Evolutionary conservation across 306 rosid species (phyloP).

Genomic region (Styphnolobium japonicum): DNA sequence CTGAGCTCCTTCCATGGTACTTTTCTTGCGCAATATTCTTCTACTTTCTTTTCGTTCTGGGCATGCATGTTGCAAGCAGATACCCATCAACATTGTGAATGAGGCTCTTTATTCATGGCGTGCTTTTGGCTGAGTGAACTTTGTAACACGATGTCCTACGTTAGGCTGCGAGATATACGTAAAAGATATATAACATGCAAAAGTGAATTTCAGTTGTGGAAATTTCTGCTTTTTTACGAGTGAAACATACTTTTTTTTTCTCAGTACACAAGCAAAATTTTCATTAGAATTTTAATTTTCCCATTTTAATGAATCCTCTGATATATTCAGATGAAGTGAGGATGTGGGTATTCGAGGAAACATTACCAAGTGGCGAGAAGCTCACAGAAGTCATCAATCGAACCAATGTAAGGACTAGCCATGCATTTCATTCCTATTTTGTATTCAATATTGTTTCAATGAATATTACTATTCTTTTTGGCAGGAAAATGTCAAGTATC

Average conservation of each 20-base stretch:
- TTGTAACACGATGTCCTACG: neutral
- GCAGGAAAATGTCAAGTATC: slow-evolving; percentile 91
- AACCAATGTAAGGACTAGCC: slow-evolving; percentile 58
- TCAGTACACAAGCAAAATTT: neutral
- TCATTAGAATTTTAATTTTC: slow-evolving; percentile 4
- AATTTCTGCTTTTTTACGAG: neutral
- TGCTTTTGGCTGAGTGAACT: neutral
- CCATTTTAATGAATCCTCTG: slow-evolving; percentile 2
- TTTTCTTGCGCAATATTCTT: neutral
- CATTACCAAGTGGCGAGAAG: slow-evolving; percentile 69
- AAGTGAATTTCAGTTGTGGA: neutral
- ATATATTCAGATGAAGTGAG: slow-evolving; percentile 75
- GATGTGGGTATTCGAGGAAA: slow-evolving; percentile 95
- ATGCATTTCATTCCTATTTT: neutral
- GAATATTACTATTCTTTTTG: slow-evolving; percentile 9
- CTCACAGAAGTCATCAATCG: slow-evolving; percentile 77
- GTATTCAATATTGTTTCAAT: neutral
- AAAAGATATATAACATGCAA: neutral
- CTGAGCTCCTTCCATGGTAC: slow-evolving; percentile 71
- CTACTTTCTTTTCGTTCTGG: neutral
- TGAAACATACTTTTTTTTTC: neutral
- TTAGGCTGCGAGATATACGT: too few species aligned
- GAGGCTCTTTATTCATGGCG: neutral
- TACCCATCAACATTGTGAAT: neutral
- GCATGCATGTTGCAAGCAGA: neutral